Evolutionary conservation across 106 monocot species (phyloP).

Genomic region (Dendrobium chrysotoxum): DNA sequence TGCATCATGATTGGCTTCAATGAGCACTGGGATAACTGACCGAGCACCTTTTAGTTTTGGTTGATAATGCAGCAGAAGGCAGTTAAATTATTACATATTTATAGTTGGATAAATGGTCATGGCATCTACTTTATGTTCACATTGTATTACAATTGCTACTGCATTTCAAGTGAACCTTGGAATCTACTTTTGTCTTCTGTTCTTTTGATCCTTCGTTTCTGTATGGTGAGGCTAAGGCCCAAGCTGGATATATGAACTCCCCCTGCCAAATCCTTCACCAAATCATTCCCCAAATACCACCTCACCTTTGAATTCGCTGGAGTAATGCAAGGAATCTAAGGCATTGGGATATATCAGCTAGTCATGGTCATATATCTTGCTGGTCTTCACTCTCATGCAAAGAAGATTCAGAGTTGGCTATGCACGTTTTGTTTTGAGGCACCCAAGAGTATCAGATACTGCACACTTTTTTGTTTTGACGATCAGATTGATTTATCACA

Average conservation of each 20-base stretch:
- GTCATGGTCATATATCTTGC: too few relatives aligned
- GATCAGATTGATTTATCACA: too few relatives aligned
- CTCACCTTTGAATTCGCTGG: not conserved
- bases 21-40: not conserved
- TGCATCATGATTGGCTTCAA: conserved; percentile 13
- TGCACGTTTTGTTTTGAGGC: not conserved
- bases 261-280: conserved; percentile 16
- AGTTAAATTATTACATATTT: conserved; percentile 18
- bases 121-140: conserved; percentile 39
- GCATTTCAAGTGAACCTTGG: conserved; percentile 5
- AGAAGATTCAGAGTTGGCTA: not conserved
- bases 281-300: conserved; percentile 20
- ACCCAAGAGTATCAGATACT: too few relatives aligned
- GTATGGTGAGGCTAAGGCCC: not conserved
- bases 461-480: too few relatives aligned
- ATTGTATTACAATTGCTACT: conserved; percentile 8
- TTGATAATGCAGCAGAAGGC: not conserved
- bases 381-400: too few relatives aligned
- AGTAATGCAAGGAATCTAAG: not conserved
- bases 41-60: not conserved
- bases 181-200: conserved; percentile 13
- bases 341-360: not conserved
- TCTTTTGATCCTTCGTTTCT: not conserved
- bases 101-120: conserved; percentile 13
- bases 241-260: conserved; percentile 10